These are phyloP conservation scores for Hypseocharis bilobata DNA, from an alignment of 441 rosid genomes.

Conservation along the genomic window DNA sequence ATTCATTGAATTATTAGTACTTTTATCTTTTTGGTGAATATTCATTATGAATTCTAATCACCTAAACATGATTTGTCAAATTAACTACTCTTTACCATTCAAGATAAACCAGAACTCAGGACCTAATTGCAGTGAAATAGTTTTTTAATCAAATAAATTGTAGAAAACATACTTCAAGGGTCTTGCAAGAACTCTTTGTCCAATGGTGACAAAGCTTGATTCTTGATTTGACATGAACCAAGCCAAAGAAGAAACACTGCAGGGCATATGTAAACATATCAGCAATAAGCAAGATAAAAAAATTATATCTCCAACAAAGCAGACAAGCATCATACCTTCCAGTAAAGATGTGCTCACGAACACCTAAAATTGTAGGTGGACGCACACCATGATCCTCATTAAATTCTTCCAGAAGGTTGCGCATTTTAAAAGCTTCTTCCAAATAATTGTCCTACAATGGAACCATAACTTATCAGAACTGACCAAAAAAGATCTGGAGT, in stretches of 20 bases:
- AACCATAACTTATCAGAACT: constrained; percentile 9
- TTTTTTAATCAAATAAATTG: constrained; percentile 1
- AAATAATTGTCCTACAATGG: constrained; percentile 74
- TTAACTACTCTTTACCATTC: constrained; percentile 6
- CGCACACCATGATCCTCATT: constrained; percentile 89
- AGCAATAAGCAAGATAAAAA: not conserved
- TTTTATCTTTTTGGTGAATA: no score
- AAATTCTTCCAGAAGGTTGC: constrained; percentile 87
- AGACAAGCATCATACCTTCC: constrained; percentile 49
- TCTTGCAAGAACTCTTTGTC: constrained; percentile 90
- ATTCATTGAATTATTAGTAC: no score
- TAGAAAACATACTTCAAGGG: constrained; percentile 60
- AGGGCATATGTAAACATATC: constrained; percentile 7
- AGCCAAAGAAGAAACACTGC: constrained; percentile 90
- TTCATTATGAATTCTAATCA: not conserved
- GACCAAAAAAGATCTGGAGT: not conserved
- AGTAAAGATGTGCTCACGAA: constrained; percentile 89
- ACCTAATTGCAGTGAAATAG: not conserved
- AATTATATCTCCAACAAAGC: not conserved
- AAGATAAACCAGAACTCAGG: not conserved
- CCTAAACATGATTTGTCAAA: constrained; percentile 4
- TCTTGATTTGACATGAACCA: constrained; percentile 98
- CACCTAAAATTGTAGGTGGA: constrained; percentile 80
- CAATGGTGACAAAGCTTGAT: constrained; percentile 86
- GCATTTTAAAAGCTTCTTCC: constrained; percentile 96